Conservation (phyloP, 2,329 filamentous ascomycete species). For the Zymoseptoria crescenta region DNA sequence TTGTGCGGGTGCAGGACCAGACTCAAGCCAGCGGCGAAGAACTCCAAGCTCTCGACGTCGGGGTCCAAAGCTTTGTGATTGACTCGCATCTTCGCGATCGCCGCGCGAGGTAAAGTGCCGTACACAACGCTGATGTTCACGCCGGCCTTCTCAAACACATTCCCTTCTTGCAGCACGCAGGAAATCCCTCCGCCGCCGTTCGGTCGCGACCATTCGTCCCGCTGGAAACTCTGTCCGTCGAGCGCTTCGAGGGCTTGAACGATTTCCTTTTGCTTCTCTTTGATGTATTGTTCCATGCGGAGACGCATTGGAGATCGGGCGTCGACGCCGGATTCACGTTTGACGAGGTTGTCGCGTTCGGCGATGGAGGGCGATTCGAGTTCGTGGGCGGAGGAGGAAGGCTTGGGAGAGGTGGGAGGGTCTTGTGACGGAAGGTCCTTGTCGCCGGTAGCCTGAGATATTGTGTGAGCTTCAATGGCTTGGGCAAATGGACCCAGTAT, state of each 20-base stretch:
- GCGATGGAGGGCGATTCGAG: constrained; percentile 64
- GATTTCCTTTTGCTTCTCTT: constrained; percentile 83
- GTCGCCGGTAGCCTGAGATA: constrained; percentile 32
- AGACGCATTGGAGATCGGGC: constrained; percentile 87
- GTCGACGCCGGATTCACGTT: constrained; percentile 67
- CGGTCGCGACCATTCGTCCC: constrained; percentile 79
- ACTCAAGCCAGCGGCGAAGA: constrained; percentile 90
- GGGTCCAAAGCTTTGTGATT: constrained; percentile 87
- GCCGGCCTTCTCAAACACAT: constrained; percentile 95
- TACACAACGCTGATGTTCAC: constrained; percentile 95
- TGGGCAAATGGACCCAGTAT: neutral
- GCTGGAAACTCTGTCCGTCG: constrained; percentile 72
- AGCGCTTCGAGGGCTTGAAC: constrained; percentile 73
- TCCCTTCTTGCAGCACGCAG: constrained; percentile 90
- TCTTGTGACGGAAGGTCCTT: constrained; percentile 13
- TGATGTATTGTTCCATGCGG: constrained; percentile 95
- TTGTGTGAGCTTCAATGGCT: constrained; percentile 9
- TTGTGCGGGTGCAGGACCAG: constrained; percentile 90
- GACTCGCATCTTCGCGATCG: constrained; percentile 85
- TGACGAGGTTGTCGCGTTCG: constrained; percentile 73
- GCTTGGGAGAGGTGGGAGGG: neutral
- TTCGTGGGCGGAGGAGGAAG: constrained; percentile 24
- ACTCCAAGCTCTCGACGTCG: constrained; percentile 74
- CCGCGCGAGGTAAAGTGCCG: constrained; percentile 75
- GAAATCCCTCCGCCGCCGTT: constrained; percentile 89